Evolutionary conservation across 2,329 filamentous ascomycete genomes (phyloP).

Genomic region (Whalleya microplaca): DNA sequence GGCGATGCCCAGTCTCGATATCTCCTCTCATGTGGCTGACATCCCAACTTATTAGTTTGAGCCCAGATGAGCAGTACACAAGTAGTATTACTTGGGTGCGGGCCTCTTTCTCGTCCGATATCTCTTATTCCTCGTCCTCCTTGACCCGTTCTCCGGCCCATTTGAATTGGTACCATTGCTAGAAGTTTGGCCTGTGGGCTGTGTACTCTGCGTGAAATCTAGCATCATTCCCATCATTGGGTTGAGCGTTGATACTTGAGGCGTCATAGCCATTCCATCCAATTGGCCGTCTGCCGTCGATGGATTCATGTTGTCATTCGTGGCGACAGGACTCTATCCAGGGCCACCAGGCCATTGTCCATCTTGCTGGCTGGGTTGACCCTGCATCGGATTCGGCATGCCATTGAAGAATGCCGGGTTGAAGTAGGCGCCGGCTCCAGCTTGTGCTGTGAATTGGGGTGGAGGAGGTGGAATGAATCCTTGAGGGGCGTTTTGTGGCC

Average conservation of each 20-base stretch:
- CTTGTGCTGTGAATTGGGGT: slow-evolving; percentile 44
- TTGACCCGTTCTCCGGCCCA: not conserved
- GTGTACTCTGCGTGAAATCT: not conserved
- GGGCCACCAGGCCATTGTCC: slow-evolving; percentile 33
- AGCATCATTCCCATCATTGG: not conserved
- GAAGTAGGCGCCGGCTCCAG: slow-evolving; percentile 50
- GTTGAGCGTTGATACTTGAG: not conserved
- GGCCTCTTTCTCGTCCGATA: not conserved
- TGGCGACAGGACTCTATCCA: slow-evolving; percentile 22
- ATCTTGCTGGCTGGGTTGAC: slow-evolving; percentile 42
- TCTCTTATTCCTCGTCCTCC: not conserved
- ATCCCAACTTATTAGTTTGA: too few relatives aligned
- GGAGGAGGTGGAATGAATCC: slow-evolving; percentile 43
- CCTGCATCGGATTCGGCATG: slow-evolving; percentile 45
- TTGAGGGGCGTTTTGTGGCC: slow-evolving; percentile 43
- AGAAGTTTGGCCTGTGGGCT: not conserved
- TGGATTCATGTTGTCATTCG: not conserved
- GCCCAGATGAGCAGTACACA: too few relatives aligned
- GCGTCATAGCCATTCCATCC: not conserved
- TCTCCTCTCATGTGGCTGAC: not conserved
- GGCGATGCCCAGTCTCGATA: not conserved
- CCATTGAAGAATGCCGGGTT: slow-evolving; percentile 62
- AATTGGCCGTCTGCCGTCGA: not conserved
- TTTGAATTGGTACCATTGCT: not conserved
- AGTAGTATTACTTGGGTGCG: not conserved